Evolutionary conservation across 441 rosid species (phyloP), one percentile per base, ranked within the genome.

Genomic region (Pelargonium fulgidum): DNA sequence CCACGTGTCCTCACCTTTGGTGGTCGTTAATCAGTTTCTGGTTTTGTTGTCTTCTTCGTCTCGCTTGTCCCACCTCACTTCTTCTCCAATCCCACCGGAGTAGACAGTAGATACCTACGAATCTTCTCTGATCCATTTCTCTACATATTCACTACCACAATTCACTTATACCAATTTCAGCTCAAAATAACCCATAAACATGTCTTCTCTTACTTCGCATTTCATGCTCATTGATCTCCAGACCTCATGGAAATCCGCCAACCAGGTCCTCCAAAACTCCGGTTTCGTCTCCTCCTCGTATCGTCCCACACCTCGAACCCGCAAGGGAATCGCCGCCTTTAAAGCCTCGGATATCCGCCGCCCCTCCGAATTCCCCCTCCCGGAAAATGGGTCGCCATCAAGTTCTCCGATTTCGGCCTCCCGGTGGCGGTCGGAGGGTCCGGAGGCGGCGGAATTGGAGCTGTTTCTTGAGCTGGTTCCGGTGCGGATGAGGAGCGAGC

Each of bases 391-490:
- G 78, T 72, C 75, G 22, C 75, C 62, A 0, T 66, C 48, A 42
- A 85, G 79, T 64, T 65, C 72, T 9, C 77, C 77, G 68, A 78
- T 74, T 68, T 72, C 73, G 36, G 76, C 68, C 29, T 77, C 82
- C 16, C 75, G 62, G 70, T 76, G 83, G 6, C 66, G 72, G 68
- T 63, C 80, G 0, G 70, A 62, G 68, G 76, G 36, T 33, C 39
- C 39, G 39, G 39, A 72, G 7, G 76, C 77, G n/a, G 68, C 81
- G 65, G 98, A 91, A 79, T 79, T 93, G 66, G 93, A 80, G 71
- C 70, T 82, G 74, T 89, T 91, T 73, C 83, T 91, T 65, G 90
- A 89, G 68, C 72, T 91, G 81, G 76, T 91, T 73, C 98, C 98
- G 2, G 47, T 70, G 73, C 75, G 83, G 52, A 81, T 92, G 85